Base-by-base conservation (phyloP, 176 grass and related monocot species). In the Rhynchospora tenuis region DNA sequence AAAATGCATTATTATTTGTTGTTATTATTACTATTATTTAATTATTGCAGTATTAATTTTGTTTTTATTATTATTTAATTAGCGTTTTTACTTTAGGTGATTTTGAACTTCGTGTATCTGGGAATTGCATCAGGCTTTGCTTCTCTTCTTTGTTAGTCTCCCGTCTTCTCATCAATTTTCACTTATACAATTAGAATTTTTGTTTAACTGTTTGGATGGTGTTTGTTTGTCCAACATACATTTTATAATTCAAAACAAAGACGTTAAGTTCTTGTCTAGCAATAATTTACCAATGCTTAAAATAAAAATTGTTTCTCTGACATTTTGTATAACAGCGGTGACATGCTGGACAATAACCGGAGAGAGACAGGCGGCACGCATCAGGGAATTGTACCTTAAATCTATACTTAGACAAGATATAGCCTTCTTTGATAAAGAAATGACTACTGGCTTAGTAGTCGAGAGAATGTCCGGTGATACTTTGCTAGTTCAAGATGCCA, bases 61-160 rank as follows among this genome's bases (percentile, higher is more conserved):
- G 17, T 51, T 26, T 51, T 27, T 47, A 74, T 15, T 47, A 6
- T 51, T 27, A 6, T 15, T 74, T 52, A n/a, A 74, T 26, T 72
- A 23, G 13, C 47, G 13, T 46, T 46, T 38, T 73, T 46, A 24
- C 4, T 75, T 52, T 17, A 97, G 94, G 88, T 92, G 38, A 84
- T 88, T 79, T 24, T 91, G 78, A 92, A 94, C 43, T 97, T 91
- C 80, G 42, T 97, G 2, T 97, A 94, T 83, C 84, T 97, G 79
- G 92, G 75, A 76, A 84, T 92, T 74, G 94, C 90, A 86, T 71
- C 92, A 51, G 90, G 90, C 12, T 6, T 92, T 24, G 92, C 84
- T 83, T 90, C 92, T 59, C 15, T 87, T 45, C 83, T 97, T 52
- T 75, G 92, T 94, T 64, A 91, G 90, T 86, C 43, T 81, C 20